phyloP scores from a whole-genome alignment of 208 protist species.

The Trypanosomatidae sp. region DNA sequence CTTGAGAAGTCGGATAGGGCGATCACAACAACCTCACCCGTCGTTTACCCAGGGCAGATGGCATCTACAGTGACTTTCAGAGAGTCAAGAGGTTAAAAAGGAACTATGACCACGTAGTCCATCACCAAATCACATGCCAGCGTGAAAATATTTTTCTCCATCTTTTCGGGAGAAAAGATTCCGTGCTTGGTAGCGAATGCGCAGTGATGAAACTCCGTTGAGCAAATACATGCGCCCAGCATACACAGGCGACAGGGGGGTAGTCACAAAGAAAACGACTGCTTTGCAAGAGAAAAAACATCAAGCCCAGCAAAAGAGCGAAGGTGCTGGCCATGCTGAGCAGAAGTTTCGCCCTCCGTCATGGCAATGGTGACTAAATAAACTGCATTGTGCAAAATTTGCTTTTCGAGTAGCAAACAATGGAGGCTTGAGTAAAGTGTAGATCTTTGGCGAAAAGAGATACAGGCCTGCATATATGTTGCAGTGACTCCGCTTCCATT shows the following conservation, averaged over 20 bases:
- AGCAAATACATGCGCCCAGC: neutral
- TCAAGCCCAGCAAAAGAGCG: neutral
- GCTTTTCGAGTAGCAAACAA: neutral
- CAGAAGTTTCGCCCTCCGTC: neutral
- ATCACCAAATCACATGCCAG: conserved; percentile 44
- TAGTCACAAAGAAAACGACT: neutral
- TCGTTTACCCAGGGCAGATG: conserved; percentile 33
- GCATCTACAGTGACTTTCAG: conserved; percentile 32
- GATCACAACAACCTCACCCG: conserved; percentile 25
- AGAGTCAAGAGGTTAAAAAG: conserved; percentile 33
- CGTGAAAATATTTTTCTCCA: conserved; percentile 37
- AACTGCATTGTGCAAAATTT: neutral
- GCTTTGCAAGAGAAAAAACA: neutral
- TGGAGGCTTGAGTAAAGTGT: neutral
- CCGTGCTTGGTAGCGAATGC: neutral
- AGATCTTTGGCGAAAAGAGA: neutral
- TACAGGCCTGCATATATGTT: neutral
- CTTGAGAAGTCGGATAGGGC: conserved; percentile 37
- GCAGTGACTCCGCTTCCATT: neutral
- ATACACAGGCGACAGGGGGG: neutral
- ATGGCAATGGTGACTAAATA: neutral
- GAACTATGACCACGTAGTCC: conserved; percentile 46
- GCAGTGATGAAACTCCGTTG: neutral
- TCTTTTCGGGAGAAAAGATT: conserved; percentile 2
- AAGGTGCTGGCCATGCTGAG: neutral